Base-by-base conservation (phyloP, 331 rosid genomes). In the Malus hybrid region DNA sequence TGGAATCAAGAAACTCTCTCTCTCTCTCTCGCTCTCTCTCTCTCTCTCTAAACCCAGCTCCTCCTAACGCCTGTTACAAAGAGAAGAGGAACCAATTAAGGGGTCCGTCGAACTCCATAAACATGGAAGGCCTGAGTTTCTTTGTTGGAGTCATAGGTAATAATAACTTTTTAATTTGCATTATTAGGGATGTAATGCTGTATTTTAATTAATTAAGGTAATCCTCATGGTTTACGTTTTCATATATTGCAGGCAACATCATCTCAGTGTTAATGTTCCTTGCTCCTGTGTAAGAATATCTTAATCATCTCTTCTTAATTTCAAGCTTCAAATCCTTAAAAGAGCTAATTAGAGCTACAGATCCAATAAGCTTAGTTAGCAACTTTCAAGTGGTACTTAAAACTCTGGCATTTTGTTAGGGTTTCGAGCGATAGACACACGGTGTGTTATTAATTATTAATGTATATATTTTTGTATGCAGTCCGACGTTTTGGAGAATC, bases 181-280 rank as follows among this genome's bases (percentile, higher is more conserved):
- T 7, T 31, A 39, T 39, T 39, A 9, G 46, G 46, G 46, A 39
- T 9, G n/a, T 8, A 12, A 16, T 18, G 59, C 57, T 52, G 57
- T 52, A 52, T 52, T 2, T 52, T 44, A 44, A 11, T 44, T 44
- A 44, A 44, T 44, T 44, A 10, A 44, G 50, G 14, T 44, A 44
- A 11, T 10, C 50, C 50, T 44, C 50, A 44, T 44, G 15, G 50
- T 11, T 44, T 44, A 4, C 50, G 1, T n/a, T 27, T 54, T 55
- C 22, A 50, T 32, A 33, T 13, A 39, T 39, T 81, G 79, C 85
- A 88, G 93, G 93, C 56, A 88, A 85, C 86, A 77, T 86, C 80
- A 83, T 90, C 76, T 85, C 96, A 69, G 72, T 83, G 70, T 85
- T 90, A 74, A 78, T 86, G 93, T 88, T 90, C 73, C 91, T 90